phyloP scores from a whole-genome alignment of 202 grass and related monocot species.

The Setaria viridis region DNA sequence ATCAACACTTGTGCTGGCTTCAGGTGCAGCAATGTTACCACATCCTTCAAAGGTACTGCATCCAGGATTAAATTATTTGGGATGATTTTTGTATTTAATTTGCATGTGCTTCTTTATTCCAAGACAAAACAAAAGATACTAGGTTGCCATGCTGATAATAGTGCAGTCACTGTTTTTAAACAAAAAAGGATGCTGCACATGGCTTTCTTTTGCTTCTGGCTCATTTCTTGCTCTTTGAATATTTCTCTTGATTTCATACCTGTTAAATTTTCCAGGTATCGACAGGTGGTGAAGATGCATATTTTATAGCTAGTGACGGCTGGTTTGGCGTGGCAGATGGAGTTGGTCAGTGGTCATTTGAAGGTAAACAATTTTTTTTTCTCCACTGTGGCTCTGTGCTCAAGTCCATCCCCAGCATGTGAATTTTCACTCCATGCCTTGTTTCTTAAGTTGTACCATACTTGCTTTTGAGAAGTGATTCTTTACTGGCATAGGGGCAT shows the following conservation, averaged over 20 bases:
- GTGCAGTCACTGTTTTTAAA: not conserved
- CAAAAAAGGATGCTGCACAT: not conserved
- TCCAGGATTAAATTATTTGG: not conserved
- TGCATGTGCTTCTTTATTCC: conserved; percentile 1
- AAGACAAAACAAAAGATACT: conserved; percentile 16
- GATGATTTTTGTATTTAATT: not conserved
- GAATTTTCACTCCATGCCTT: not conserved
- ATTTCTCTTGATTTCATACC: conserved; percentile 17
- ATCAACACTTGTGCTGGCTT: conserved; percentile 67
- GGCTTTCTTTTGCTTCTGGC: not conserved
- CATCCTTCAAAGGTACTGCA: conserved; percentile 92
- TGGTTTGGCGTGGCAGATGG: conserved; percentile 99
- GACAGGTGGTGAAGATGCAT: conserved; percentile 97
- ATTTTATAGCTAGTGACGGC: conserved; percentile 67
- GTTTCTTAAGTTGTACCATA: not conserved
- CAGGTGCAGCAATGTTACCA: conserved; percentile 88
- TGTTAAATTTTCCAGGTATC: conserved; percentile 57
- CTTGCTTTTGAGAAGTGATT: conserved; percentile 17
- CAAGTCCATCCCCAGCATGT: not conserved
- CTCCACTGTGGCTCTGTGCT: conserved; percentile 7
- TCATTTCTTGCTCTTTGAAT: conserved; percentile 21
- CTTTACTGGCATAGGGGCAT: not conserved
- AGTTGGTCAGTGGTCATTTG: conserved; percentile 98
- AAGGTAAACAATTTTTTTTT: conserved; percentile 68
- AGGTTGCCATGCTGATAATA: not conserved